These are phyloP conservation scores for Pyricularia grisea DNA, from an alignment of 2,329 filamentous ascomycete genomes.

Conservation along the genomic window DNA sequence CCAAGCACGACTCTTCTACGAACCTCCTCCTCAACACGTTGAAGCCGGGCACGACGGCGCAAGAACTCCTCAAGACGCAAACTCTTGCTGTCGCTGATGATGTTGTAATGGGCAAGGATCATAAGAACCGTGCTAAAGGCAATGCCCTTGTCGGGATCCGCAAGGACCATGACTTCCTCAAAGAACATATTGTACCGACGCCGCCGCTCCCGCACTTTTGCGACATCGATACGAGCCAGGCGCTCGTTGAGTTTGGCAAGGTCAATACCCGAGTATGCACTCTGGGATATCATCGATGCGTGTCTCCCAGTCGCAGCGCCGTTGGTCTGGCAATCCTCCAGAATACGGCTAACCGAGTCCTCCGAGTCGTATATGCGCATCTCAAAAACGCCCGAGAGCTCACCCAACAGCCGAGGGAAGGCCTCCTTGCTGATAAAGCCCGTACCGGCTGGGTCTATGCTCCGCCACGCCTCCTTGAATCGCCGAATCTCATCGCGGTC, in stretches of 20 bases:
- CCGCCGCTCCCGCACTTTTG: constrained; percentile 64
- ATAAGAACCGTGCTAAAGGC: constrained; percentile 87
- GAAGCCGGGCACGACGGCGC: constrained; percentile 77
- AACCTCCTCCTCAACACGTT: constrained; percentile 91
- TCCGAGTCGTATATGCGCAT: constrained; percentile 94
- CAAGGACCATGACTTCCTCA: constrained; percentile 89
- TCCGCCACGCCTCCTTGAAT: constrained; percentile 98
- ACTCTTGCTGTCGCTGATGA: constrained; percentile 96
- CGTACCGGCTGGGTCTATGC: constrained; percentile 82
- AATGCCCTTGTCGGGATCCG: constrained; percentile 81
- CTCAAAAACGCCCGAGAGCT: constrained; percentile 90
- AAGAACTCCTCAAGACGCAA: constrained; percentile 90
- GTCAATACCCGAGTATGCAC: constrained; percentile 54
- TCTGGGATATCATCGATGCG: constrained; percentile 42
- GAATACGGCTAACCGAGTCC: constrained; percentile 74
- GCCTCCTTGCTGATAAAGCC: constrained; percentile 85
- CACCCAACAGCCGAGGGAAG: constrained; percentile 80
- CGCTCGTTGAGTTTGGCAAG: constrained; percentile 65
- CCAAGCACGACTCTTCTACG: constrained; percentile 82
- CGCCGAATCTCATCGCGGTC: constrained; percentile 89
- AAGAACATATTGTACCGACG: constrained; percentile 89
- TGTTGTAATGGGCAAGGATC: constrained; percentile 96
- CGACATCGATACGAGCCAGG: constrained; percentile 63
- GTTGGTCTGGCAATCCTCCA: constrained; percentile 70
- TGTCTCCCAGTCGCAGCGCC: constrained; percentile 30